Evolutionary conservation across 805 yeast species (phyloP).

Genomic region (Wickerhamomyces xylosicus): DNA sequence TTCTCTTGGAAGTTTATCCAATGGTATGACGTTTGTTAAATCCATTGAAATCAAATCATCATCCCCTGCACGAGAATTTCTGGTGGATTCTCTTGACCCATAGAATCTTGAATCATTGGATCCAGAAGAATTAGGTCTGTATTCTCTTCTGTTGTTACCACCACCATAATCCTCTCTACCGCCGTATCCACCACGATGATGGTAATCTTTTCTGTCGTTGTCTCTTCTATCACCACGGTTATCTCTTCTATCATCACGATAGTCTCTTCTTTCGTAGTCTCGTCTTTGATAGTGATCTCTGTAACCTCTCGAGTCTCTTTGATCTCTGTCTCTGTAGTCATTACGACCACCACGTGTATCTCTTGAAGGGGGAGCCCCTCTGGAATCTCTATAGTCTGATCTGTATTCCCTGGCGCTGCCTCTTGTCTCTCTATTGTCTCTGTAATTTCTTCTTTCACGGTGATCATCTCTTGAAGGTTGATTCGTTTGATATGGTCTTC

Average conservation of each 20-base stretch:
- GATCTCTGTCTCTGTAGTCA: neutral
- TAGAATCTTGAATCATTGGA: neutral
- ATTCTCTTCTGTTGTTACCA: slow-evolving; percentile 5
- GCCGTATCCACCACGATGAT: too few relatives aligned
- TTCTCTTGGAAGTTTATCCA: slow-evolving; percentile 38
- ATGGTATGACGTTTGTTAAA: slow-evolving; percentile 30
- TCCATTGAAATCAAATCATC: slow-evolving; percentile 15
- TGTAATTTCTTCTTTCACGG: slow-evolving; percentile 3
- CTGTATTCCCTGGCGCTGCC: too few relatives aligned
- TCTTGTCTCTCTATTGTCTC: too few relatives aligned
- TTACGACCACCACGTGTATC: slow-evolving; percentile 1
- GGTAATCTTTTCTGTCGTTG: neutral
- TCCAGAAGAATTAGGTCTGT: slow-evolving; percentile 4
- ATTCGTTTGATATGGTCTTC: too few relatives aligned
- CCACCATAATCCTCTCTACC: too few relatives aligned
- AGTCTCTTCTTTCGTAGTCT: slow-evolving; percentile 1
- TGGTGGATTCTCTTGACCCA: slow-evolving; percentile 3
- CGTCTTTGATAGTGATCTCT: slow-evolving; percentile 1
- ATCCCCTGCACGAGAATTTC: slow-evolving; percentile 3
- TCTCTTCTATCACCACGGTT: slow-evolving; percentile 3
- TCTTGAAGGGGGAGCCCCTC: slow-evolving; percentile 3
- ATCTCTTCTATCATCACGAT: slow-evolving; percentile 1
- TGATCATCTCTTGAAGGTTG: neutral
- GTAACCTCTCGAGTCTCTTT: slow-evolving; percentile 2
- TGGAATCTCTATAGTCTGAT: slow-evolving; percentile 4